Evolutionary conservation across 2,329 filamentous ascomycete species (phyloP).

Genomic region (Fusarium sp.): DNA sequence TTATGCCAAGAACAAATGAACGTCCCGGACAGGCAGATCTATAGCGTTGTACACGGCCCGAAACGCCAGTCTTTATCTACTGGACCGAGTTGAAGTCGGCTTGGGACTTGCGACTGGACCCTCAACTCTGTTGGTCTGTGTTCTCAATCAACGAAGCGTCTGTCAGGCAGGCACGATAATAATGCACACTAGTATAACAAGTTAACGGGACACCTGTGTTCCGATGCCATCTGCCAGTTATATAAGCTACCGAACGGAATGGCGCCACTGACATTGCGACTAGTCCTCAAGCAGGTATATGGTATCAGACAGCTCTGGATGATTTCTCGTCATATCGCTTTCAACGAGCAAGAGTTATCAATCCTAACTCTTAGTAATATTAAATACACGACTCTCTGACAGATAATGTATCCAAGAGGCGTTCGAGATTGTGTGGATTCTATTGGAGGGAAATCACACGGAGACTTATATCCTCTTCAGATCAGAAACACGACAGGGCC

Average conservation of each 20-base stretch:
- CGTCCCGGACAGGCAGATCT: background rate
- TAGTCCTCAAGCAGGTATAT: conserved; percentile 14
- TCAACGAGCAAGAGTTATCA: background rate
- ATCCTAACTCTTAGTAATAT: background rate
- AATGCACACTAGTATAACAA: conserved; percentile 23
- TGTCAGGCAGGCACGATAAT: conserved; percentile 1
- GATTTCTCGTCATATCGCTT: background rate
- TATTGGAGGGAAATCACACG: background rate
- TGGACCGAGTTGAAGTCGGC: background rate
- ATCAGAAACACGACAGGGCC: background rate
- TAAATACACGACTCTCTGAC: background rate
- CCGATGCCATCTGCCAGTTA: conserved; percentile 23
- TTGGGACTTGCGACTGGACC: background rate
- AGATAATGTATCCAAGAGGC: background rate
- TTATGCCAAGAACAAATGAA: background rate
- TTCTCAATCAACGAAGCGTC: conserved; percentile 7
- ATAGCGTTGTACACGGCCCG: background rate
- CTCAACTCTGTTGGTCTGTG: background rate
- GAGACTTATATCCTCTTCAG: background rate
- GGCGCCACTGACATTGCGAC: conserved; percentile 29
- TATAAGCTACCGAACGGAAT: conserved; percentile 28
- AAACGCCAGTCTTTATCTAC: background rate
- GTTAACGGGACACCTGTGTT: background rate
- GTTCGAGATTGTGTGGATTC: background rate
- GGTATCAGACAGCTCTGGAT: background rate